Percentiles rank a stretch among this genome's conserved stretches.
Evolutionary conservation across 192 early-diverging fungal genomes (phyloP).

Genomic region (Glomus cerebriforme): DNA sequence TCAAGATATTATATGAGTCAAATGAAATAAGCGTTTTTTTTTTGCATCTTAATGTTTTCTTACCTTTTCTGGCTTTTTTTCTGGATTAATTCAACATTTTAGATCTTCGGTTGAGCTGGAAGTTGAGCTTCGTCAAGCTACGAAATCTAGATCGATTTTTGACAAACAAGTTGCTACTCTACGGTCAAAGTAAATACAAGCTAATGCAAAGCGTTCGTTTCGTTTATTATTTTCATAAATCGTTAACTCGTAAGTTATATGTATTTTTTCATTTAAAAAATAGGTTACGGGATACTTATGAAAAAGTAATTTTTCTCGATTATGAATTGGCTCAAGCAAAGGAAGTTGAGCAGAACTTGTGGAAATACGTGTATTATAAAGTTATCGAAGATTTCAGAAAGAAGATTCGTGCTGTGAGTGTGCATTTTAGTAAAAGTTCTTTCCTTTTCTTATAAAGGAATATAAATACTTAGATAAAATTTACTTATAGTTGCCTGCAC

Average conservation of each 20-base stretch:
- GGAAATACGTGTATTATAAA: slow-evolving; percentile 55
- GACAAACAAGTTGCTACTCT: slow-evolving; percentile 29
- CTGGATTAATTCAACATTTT: too few species aligned
- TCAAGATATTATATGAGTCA: not conserved
- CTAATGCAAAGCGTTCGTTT: not conserved
- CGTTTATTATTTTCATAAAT: not conserved
- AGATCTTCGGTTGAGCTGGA: slow-evolving; percentile 34
- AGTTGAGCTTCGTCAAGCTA: slow-evolving; percentile 19
- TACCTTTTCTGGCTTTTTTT: not conserved
- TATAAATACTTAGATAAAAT: not conserved
- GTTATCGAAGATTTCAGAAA: slow-evolving; percentile 54
- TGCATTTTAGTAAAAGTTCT: slow-evolving; percentile 16
- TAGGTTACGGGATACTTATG: slow-evolving; percentile 50
- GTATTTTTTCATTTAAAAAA: not conserved
- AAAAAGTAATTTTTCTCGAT: slow-evolving; percentile 47
- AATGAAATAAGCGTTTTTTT: not conserved
- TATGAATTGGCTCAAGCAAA: slow-evolving; percentile 48
- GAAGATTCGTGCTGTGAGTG: slow-evolving; percentile 39
- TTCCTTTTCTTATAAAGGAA: not conserved
- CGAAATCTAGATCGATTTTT: slow-evolving; percentile 27
- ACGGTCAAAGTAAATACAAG: slow-evolving; percentile 19
- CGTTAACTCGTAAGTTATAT: not conserved
- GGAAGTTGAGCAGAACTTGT: slow-evolving; percentile 49
- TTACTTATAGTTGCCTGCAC: not conserved
- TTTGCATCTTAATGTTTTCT: not conserved